phyloP scores from a whole-genome alignment of 768 basidiomycete genomes.

The Lactarius sp. region DNA sequence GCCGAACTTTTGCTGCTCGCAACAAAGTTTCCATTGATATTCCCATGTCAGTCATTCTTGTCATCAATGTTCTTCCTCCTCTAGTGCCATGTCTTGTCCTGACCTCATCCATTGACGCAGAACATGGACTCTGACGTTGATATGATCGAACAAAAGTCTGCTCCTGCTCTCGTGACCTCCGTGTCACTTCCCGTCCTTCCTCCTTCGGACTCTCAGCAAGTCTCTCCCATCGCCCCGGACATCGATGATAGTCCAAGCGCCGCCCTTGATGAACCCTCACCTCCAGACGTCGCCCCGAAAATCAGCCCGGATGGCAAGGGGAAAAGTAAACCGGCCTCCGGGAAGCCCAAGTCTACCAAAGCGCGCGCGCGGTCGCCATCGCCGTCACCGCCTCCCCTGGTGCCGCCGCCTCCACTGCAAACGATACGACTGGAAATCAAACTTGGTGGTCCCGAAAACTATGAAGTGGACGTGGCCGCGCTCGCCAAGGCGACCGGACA shows the following conservation, averaged over 20 bases:
- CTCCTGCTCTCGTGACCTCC: conserved; percentile 11
- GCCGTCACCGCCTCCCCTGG: conserved; percentile 49
- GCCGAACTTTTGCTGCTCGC: neutral
- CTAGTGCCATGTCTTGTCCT: neutral
- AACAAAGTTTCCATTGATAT: neutral
- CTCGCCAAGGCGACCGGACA: conserved; percentile 63
- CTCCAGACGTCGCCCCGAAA: conserved; percentile 25
- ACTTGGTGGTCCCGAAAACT: conserved; percentile 69
- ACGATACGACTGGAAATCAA: conserved; percentile 66
- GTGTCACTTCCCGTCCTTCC: conserved; percentile 4
- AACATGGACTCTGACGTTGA: conserved; percentile 18
- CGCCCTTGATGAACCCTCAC: conserved; percentile 27
- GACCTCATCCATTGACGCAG: neutral
- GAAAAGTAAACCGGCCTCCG: conserved; percentile 23
- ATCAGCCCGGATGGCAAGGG: conserved; percentile 17
- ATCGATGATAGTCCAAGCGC: conserved; percentile 14
- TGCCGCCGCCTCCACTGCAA: conserved; percentile 45
- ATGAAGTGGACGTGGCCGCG: conserved; percentile 61
- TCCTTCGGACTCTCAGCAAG: conserved; percentile 14
- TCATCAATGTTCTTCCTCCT: neutral
- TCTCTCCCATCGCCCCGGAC: conserved; percentile 11
- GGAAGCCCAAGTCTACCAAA: conserved; percentile 51
- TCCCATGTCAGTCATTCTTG: neutral
- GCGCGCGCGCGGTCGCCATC: conserved; percentile 46
- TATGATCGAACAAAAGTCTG: conserved; percentile 17